phyloP scores from a whole-genome alignment of 1,284 basidiomycete species.

The Macrocystidia cucumis region DNA sequence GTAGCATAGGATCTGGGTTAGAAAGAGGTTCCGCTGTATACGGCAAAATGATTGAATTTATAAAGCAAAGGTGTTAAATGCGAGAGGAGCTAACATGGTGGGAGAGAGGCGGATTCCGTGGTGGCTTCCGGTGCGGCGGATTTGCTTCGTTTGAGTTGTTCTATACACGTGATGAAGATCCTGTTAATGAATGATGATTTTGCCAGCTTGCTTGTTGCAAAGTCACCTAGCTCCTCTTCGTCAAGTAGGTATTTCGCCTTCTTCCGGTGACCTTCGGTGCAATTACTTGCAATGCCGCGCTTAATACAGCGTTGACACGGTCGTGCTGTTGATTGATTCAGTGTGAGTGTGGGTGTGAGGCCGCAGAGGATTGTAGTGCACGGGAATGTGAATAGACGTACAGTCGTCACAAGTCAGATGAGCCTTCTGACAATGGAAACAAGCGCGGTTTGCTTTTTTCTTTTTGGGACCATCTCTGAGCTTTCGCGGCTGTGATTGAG shows the following conservation, averaged over 20 bases:
- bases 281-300: constrained; percentile 84
- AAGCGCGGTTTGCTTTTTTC: constrained; percentile 91
- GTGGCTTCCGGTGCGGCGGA: constrained; percentile 23
- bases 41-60: constrained; percentile 18
- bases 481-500: constrained; percentile 35
- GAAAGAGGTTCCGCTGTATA: constrained; percentile 44
- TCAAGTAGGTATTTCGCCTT: constrained; percentile 97
- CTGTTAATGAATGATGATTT: no score
- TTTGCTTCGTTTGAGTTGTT: constrained; percentile 53
- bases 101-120: constrained; percentile 13
- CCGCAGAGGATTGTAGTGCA: constrained; percentile 12
- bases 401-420: constrained; percentile 98
- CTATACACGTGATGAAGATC: constrained; percentile 40
- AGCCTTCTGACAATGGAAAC: constrained; percentile 91
- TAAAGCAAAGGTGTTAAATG: constrained; percentile 11
- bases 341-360: no score
- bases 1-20: constrained; percentile 54
- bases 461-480: constrained; percentile 74
- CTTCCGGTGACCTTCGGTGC: constrained; percentile 92
- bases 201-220: not conserved
- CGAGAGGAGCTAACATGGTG: constrained; percentile 11
- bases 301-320: constrained; percentile 95
- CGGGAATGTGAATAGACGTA: constrained; percentile 30
- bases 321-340: no score
- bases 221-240: constrained; percentile 83